These are phyloP conservation scores for Endocalyx cinctus DNA, from an alignment of 2,329 filamentous ascomycete genomes.

Conservation along the genomic window DNA sequence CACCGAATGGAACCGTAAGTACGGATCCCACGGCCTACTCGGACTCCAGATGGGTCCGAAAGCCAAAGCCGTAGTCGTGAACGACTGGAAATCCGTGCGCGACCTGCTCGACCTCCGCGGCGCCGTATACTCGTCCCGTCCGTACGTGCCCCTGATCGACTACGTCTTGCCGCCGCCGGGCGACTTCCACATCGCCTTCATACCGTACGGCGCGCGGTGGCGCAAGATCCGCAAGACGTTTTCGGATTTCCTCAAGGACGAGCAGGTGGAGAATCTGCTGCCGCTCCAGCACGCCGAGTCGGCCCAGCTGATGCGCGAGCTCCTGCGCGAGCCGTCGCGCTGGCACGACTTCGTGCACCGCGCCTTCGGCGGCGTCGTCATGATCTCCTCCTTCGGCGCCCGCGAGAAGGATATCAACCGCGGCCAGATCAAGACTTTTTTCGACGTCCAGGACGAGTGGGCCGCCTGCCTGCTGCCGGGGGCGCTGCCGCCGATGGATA, in stretches of 20 bases:
- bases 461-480: slow-evolving; percentile 7
- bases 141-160: slow-evolving; percentile 6
- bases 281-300: slow-evolving; percentile 16
- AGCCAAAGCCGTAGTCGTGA: slow-evolving; percentile 14
- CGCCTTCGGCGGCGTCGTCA: slow-evolving; percentile 15
- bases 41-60: slow-evolving; percentile 15
- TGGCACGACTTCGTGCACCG: slow-evolving; percentile 11
- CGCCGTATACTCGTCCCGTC: slow-evolving; percentile 17
- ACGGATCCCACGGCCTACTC: slow-evolving; percentile 13
- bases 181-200: slow-evolving; percentile 14
- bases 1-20: slow-evolving; percentile 10
- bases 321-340: slow-evolving; percentile 8
- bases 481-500: slow-evolving; percentile 12
- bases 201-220: slow-evolving; percentile 14
- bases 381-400: slow-evolving; percentile 13
- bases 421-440: slow-evolving; percentile 11
- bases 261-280: slow-evolving; percentile 9
- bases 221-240: slow-evolving; percentile 14
- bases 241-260: slow-evolving; percentile 12
- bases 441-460: slow-evolving; percentile 13
- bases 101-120: slow-evolving; percentile 19
- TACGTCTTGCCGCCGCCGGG: slow-evolving; percentile 14
- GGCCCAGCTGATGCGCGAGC: slow-evolving; percentile 16
- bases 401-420: slow-evolving; percentile 7
- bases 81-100: slow-evolving; percentile 14